Conservation (phyloP, 495 filamentous ascomycete genomes). For the Xylaria curta region DNA sequence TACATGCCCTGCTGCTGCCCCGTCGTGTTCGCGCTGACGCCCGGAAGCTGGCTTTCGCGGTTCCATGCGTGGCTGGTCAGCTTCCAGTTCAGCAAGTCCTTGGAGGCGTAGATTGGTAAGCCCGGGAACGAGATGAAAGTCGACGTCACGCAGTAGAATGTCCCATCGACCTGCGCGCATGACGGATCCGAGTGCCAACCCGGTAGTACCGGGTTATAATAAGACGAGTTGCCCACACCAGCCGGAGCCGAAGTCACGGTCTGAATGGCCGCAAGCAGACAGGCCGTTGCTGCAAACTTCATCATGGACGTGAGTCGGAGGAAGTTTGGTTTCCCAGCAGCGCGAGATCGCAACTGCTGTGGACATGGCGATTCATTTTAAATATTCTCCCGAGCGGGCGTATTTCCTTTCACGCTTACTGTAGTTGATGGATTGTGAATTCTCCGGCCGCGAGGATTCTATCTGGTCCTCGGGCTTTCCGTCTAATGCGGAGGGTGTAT, state of each 20-base stretch:
- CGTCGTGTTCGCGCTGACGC: constrained; percentile 34
- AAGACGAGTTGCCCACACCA: constrained; percentile 32
- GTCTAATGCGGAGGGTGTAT: constrained; percentile 7
- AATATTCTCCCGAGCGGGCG: background rate
- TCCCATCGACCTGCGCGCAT: constrained; percentile 40
- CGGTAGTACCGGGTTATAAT: constrained; percentile 43
- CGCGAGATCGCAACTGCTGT: background rate
- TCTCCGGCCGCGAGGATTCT: background rate
- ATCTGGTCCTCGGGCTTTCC: background rate
- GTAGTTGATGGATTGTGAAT: background rate
- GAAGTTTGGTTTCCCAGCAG: background rate
- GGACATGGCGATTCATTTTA: background rate
- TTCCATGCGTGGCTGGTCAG: constrained; percentile 40
- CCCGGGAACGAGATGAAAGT: constrained; percentile 48
- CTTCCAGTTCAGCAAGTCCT: constrained; percentile 46
- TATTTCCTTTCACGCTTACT: background rate
- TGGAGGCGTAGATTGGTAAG: constrained; percentile 44
- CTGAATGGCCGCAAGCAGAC: constrained; percentile 9
- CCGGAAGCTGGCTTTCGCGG: constrained; percentile 38
- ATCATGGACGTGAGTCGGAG: background rate
- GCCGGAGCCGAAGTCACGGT: background rate
- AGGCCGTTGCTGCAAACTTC: background rate
- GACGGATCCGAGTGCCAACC: constrained; percentile 47
- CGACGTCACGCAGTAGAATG: constrained; percentile 46
- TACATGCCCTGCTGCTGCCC: constrained; percentile 44